Evolutionary conservation across 2,329 filamentous ascomycete species (phyloP).

Genomic region (Septoria linicola): DNA sequence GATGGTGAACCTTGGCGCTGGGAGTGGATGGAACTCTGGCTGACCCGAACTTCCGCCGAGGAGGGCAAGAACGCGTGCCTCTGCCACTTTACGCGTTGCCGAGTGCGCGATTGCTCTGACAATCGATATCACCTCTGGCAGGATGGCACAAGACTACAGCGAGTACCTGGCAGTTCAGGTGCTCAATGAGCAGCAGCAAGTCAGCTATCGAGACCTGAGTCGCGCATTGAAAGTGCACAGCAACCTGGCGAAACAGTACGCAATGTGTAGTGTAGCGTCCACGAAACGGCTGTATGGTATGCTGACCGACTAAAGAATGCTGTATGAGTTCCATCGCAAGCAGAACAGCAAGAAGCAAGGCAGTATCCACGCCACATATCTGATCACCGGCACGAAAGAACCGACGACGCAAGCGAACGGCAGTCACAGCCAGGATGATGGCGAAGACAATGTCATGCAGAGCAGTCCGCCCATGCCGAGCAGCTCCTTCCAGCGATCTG

Average conservation of each 20-base stretch:
- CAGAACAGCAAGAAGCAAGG: constrained; percentile 73
- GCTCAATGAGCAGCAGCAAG: constrained; percentile 73
- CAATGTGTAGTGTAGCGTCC: constrained; percentile 18
- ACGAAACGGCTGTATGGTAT: constrained; percentile 2
- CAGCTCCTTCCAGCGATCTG: constrained; percentile 55
- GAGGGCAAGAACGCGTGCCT: constrained; percentile 1
- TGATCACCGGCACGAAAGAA: constrained; percentile 70
- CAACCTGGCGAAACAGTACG: constrained; percentile 84
- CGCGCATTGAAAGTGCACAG: constrained; percentile 79
- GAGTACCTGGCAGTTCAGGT: constrained; percentile 74
- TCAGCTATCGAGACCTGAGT: constrained; percentile 84
- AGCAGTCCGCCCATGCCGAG: constrained; percentile 66
- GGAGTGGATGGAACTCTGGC: neutral
- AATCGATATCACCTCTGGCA: neutral
- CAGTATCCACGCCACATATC: constrained; percentile 87
- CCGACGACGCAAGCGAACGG: constrained; percentile 41
- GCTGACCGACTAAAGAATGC: constrained; percentile 60
- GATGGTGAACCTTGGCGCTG: neutral
- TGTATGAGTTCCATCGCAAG: constrained; percentile 77
- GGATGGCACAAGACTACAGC: constrained; percentile 57
- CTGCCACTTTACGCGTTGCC: constrained; percentile 12
- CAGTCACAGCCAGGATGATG: constrained; percentile 45
- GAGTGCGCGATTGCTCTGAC: too few species aligned
- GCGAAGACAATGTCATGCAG: constrained; percentile 66
- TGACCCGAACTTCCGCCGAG: neutral